Evolutionary conservation across 768 basidiomycete species (phyloP), one percentile per base, ranked within the genome.

Genomic region (Suillus plorans): DNA sequence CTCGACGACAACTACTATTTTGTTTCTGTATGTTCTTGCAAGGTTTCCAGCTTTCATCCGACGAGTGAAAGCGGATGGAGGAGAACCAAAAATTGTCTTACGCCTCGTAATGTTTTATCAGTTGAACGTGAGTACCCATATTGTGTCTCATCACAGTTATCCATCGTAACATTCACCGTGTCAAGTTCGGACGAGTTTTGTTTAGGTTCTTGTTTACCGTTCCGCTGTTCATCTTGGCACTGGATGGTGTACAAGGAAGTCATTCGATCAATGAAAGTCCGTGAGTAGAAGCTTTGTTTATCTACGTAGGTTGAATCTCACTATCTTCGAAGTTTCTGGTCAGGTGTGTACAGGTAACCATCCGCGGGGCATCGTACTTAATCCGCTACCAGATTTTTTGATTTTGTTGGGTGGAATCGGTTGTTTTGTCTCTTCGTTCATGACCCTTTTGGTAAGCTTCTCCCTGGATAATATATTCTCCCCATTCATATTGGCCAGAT

Each of bases 131-230:
- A 66, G 91, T 71, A 0, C 25, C 13, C 18, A 5, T 5, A 56
- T 70, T 45, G 22, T 36, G 34, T 57, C 25, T 52, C 28, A 8
- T 18, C 50, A 52, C 50, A 64, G 44, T 64, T 39, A 56, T 42
- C 45, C 59, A 12, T 58, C 42, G 57, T 44, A 55, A 59, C 18
- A 13, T 66, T 64, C 44, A 63, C 53, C 0, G 36, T 20, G 8
- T 39, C 63, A 93, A 53, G 91, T 79, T 85, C 65, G 83, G 86
- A 37, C 87, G 92, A 31, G 86, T 94, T 55, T 74, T 87, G 22
- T 94, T 94, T 71, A 85, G 92, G 18, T 91, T 93, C 77, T 68
- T 90, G 42, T 91, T 89, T 78, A 86, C 89, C 0, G 39, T 89
- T 4, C 91, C 92, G 1, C 74, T 94, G 41, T 76, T 94, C 61